Conservation (phyloP, 1,284 basidiomycete species). For the Heterobasidion irregulare region DNA sequence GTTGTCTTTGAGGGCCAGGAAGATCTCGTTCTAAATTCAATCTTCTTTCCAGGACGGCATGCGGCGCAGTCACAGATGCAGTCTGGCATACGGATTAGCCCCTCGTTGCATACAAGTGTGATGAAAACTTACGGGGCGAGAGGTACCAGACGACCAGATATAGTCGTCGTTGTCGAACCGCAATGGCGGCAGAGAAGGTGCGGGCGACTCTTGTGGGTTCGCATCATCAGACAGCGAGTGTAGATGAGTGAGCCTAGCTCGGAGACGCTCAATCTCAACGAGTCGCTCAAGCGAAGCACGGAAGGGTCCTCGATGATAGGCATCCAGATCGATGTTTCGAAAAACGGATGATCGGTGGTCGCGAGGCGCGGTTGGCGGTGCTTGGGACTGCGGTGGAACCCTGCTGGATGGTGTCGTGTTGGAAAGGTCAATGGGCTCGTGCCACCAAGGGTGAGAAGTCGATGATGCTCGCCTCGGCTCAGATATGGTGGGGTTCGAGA, state of each 20-base stretch:
- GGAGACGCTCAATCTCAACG: constrained; percentile 16
- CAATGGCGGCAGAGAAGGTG: constrained; percentile 16
- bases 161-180: constrained; percentile 12
- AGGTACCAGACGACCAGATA: not conserved
- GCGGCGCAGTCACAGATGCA: too few relatives aligned
- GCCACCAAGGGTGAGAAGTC: not conserved
- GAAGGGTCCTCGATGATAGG: constrained; percentile 34
- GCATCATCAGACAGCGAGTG: constrained; percentile 6
- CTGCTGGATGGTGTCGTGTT: not conserved
- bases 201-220: constrained; percentile 4
- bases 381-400: not conserved
- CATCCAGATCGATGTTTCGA: constrained; percentile 23
- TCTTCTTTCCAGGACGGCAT: too few relatives aligned
- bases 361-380: not conserved
- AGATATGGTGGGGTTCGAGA: too few relatives aligned
- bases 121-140: not conserved
- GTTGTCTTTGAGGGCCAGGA: too few relatives aligned
- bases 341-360: constrained; percentile 3
- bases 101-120: not conserved
- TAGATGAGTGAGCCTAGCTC: constrained; percentile 7
- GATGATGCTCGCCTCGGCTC: too few relatives aligned
- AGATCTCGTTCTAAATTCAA: too few relatives aligned
- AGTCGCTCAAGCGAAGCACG: constrained; percentile 30
- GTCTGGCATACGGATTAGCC: too few relatives aligned
- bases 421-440: not conserved